Evolutionary conservation across 306 rosid species (phyloP), one percentile per base, ranked within the genome.

Genomic region (Fragaria vesca): DNA sequence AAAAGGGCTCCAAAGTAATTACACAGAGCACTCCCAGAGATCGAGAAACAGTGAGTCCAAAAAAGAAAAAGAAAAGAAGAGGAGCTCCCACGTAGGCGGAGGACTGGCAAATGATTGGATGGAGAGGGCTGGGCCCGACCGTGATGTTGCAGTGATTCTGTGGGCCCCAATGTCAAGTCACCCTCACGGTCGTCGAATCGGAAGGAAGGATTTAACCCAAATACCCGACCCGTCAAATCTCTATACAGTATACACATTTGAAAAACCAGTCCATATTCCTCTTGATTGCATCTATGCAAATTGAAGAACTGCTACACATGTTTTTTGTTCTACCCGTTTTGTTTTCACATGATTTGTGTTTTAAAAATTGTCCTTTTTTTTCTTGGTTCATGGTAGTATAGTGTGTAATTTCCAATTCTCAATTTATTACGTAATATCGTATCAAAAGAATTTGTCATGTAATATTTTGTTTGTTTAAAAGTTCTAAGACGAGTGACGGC

Each of bases 81-180:
- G 6, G 38, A 26, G 17, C 1, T 61, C 36, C 66, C 66, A 24
- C 65, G 32, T 28, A 4, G 34, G 82, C 70, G 69, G 74, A 46
- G 16, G 77, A 72, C 87, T 81, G 79, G 70, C 81, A 79, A 15
- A 81, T 85, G 89, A 77, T 85, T 84, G 77, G 75, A 8, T 5
- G 11, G 60, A 11, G 42, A 45, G 32, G 62, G 51, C 16, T 20
- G 71, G 87, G 50, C 74, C 79, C 73, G 71, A 18, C 18, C 1
- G 8, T 52, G 6, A 51, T 43, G 76, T 5, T 8, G 61, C 61
- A 36, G 38, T 67, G 86, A 81, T 84, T 77, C 79, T 34, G 9
- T 58, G 50, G 83, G 79, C 12, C 80, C 77, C 81, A 75, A 30
- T 6, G 16, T 0, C 69, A 10, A 26, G 58, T 13, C 71, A 55